These are phyloP conservation scores for Vachellia pachyceras DNA, from an alignment of 306 rosid species.

Conservation along the genomic window DNA sequence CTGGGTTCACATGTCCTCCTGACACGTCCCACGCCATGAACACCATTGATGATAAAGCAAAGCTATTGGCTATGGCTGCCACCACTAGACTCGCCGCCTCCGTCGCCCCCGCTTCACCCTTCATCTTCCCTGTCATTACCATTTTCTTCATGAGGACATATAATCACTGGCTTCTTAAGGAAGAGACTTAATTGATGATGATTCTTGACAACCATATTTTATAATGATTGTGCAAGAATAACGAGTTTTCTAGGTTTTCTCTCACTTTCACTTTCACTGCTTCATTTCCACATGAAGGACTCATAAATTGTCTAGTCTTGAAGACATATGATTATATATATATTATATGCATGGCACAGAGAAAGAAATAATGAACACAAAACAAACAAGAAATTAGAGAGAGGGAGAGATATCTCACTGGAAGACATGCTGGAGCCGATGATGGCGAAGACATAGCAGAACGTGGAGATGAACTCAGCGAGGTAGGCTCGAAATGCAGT, in stretches of 20 bases:
- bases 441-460: conserved; percentile 71
- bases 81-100: conserved; percentile 64
- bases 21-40: conserved; percentile 65
- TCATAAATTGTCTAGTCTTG: too few relatives aligned
- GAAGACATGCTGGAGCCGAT: conserved; percentile 82
- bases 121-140: conserved; percentile 59
- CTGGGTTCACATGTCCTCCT: conserved; percentile 92
- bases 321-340: too few relatives aligned
- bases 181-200: too few relatives aligned
- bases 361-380: too few relatives aligned
- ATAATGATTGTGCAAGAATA: too few relatives aligned
- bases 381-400: too few relatives aligned
- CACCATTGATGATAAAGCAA: conserved; percentile 62
- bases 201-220: too few relatives aligned
- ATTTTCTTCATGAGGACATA: neutral
- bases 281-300: too few relatives aligned
- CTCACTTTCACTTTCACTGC: too few relatives aligned
- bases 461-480: conserved; percentile 89
- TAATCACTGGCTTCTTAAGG: neutral
- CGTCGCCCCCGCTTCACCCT: conserved; percentile 62
- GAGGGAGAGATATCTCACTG: conserved; percentile 44
- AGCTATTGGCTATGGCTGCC: conserved; percentile 60
- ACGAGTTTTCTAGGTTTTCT: too few relatives aligned
- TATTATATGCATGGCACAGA: too few relatives aligned
- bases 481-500: conserved; percentile 75